phyloP scores from a whole-genome alignment of 495 filamentous ascomycete species.

The Penicillium antarcticum region DNA sequence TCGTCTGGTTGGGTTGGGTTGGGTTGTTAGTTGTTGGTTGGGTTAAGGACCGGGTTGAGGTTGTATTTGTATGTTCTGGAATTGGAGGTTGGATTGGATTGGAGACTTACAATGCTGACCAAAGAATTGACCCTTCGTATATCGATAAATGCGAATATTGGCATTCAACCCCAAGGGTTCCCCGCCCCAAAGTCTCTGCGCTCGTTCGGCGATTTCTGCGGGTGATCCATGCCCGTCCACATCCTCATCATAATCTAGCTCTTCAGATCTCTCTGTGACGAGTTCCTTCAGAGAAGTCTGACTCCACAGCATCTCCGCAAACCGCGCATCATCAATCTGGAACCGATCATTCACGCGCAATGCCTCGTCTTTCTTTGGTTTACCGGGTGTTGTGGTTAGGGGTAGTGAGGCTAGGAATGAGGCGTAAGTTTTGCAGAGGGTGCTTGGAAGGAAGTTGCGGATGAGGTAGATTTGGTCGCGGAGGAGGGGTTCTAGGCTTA shows the following conservation, averaged over 20 bases:
- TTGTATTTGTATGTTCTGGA: too few relatives aligned
- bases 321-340: slow-evolving; percentile 72
- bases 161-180: slow-evolving; percentile 81
- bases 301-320: slow-evolving; percentile 73
- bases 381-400: slow-evolving; percentile 75
- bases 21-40: not conserved
- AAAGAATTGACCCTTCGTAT: slow-evolving; percentile 82
- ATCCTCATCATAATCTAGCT: slow-evolving; percentile 42
- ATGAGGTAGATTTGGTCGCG: slow-evolving; percentile 71
- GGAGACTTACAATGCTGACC: slow-evolving; percentile 74
- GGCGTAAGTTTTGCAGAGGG: slow-evolving; percentile 77
- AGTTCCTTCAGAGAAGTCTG: slow-evolving; percentile 35
- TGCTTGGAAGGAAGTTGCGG: slow-evolving; percentile 72
- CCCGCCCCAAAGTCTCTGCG: slow-evolving; percentile 66
- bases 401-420: slow-evolving; percentile 73
- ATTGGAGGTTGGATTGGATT: too few relatives aligned
- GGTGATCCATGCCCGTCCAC: slow-evolving; percentile 29
- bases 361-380: slow-evolving; percentile 82
- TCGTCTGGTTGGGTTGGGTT: slow-evolving; percentile 55
- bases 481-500: slow-evolving; percentile 56
- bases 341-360: slow-evolving; percentile 88
- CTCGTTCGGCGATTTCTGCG: slow-evolving; percentile 1
- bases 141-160: slow-evolving; percentile 91
- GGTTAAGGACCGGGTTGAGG: too few relatives aligned
- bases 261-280: slow-evolving; percentile 14